These are phyloP conservation scores for Ceratocystis alfenasii DNA, from an alignment of 2,329 filamentous ascomycete genomes.

Conservation along the genomic window DNA sequence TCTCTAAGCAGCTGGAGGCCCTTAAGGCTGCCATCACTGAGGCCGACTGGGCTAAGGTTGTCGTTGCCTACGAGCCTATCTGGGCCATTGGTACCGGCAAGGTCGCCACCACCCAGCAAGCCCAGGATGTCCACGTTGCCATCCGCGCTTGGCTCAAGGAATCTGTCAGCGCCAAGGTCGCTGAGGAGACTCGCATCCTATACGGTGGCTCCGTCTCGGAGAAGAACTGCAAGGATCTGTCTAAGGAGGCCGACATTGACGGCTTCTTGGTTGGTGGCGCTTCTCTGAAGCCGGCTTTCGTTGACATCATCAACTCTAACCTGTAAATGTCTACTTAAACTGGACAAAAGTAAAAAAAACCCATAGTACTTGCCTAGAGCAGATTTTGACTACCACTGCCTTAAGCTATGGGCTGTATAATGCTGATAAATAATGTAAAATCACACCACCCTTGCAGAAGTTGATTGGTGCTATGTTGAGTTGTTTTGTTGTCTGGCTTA, in stretches of 20 bases:
- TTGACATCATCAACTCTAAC: conserved; percentile 49
- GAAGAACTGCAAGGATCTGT: conserved; percentile 93
- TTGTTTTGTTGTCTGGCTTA: not conserved
- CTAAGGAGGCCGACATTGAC: conserved; percentile 89
- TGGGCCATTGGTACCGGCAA: conserved; percentile 94
- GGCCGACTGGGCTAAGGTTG: conserved; percentile 78
- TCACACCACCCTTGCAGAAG: not conserved
- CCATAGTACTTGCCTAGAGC: not conserved
- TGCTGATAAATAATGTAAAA: conserved; percentile 22
- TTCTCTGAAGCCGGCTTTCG: conserved; percentile 85
- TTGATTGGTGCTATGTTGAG: not conserved
- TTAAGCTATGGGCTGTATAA: conserved; percentile 23
- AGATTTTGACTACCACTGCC: not conserved
- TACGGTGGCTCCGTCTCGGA: conserved; percentile 95
- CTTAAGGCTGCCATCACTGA: conserved; percentile 57
- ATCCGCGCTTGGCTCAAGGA: conserved; percentile 81
- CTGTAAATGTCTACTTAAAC: conserved; percentile 31
- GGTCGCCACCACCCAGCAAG: conserved; percentile 78
- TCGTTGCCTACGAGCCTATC: conserved; percentile 97
- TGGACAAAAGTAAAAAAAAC: conserved; percentile 3
- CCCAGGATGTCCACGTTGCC: conserved; percentile 84
- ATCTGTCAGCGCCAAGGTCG: conserved; percentile 60
- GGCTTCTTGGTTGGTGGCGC: conserved; percentile 95
- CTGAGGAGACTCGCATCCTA: conserved; percentile 82
- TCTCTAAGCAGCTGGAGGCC: conserved; percentile 73